Base-by-base conservation (phyloP, 371 early-diverging fungal species). In the Circinella umbellata region DNA sequence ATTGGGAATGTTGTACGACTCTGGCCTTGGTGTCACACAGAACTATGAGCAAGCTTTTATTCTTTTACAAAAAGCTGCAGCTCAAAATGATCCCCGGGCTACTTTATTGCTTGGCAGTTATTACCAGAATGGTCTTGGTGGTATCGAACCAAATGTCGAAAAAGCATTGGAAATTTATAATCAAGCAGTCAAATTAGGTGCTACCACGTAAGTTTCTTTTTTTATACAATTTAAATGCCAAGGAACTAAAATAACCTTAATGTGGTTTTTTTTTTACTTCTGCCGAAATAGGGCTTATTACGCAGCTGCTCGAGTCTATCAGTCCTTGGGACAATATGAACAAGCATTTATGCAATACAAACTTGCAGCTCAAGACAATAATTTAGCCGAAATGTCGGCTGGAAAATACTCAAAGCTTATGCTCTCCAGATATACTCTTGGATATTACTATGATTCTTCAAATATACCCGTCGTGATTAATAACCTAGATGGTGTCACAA, bases 1-100 rank as follows among this genome's bases (percentile, higher is more conserved):
- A 37, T 83, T 97, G 3, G 90, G 92, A 9, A 90, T 91, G 39
- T 91, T 94, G 89, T 94, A 95, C 72, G 93, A 92, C 48, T 72
- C 76, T 36, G 93, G 92, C 15, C 76, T 86, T 39, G 88, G 91
- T 4, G 78, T 92, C 36, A 75, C 75, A 7, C 88, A 86, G 68
- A 82, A 83, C 64, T 91, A 94, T 68, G 78, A 80, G 36, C 88
- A 88, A 67, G 94, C 96, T 13, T 92, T 93, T 73, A 74, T 88
- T 59, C 92, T 92, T 87, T 87, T 93, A 18, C 80, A 86, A 57
- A 89, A 89, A 67, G 91, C 94, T 4, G 93, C 93, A 18, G 87
- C 89, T 64, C 90, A 93, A 76, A 89, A 91, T 0, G 76, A 91
- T 47, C 87, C 92, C 13, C 89, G 90, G 70, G 95, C 96, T 4